These are phyloP conservation scores for Lasiosphaeria hispida DNA, from an alignment of 495 filamentous ascomycete genomes.

Conservation along the genomic window DNA sequence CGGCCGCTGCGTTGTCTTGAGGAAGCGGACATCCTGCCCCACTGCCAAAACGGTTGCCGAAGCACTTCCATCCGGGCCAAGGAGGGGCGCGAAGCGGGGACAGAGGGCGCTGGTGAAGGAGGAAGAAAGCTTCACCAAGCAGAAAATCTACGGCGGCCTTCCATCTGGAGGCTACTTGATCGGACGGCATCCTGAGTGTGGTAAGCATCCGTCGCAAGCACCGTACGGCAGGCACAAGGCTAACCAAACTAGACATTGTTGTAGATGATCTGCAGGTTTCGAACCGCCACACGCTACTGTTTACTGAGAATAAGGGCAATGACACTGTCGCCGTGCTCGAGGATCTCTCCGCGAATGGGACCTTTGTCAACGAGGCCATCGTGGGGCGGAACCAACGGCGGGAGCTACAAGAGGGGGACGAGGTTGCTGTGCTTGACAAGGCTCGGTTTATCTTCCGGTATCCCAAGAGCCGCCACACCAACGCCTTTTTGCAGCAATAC, in stretches of 20 bases:
- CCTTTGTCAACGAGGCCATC: constrained; percentile 88
- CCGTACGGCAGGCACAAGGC: neutral
- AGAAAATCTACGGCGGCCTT: constrained; percentile 53
- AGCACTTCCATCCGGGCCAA: constrained; percentile 15
- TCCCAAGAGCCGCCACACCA: constrained; percentile 69
- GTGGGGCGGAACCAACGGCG: constrained; percentile 89
- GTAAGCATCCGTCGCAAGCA: constrained; percentile 49
- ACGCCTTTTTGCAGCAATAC: constrained; percentile 83
- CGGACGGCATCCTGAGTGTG: constrained; percentile 91
- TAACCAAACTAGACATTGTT: constrained; percentile 61
- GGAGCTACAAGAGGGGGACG: constrained; percentile 82
- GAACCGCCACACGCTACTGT: constrained; percentile 90
- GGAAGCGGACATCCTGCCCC: constrained; percentile 64
- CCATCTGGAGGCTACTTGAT: constrained; percentile 85
- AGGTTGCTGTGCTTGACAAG: constrained; percentile 79
- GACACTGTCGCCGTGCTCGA: constrained; percentile 79
- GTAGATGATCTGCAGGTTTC: constrained; percentile 83
- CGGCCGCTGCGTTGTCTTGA: constrained; percentile 67
- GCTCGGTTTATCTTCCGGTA: constrained; percentile 89
- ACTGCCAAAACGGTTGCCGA: constrained; percentile 39
- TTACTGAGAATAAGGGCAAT: constrained; percentile 80
- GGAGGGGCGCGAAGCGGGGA: constrained; percentile 34
- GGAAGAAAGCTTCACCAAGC: constrained; percentile 58
- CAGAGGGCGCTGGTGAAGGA: constrained; percentile 45
- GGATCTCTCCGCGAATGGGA: constrained; percentile 94